These are phyloP conservation scores for Alternaria solani DNA, from an alignment of 2,329 filamentous ascomycete genomes.

Conservation along the genomic window DNA sequence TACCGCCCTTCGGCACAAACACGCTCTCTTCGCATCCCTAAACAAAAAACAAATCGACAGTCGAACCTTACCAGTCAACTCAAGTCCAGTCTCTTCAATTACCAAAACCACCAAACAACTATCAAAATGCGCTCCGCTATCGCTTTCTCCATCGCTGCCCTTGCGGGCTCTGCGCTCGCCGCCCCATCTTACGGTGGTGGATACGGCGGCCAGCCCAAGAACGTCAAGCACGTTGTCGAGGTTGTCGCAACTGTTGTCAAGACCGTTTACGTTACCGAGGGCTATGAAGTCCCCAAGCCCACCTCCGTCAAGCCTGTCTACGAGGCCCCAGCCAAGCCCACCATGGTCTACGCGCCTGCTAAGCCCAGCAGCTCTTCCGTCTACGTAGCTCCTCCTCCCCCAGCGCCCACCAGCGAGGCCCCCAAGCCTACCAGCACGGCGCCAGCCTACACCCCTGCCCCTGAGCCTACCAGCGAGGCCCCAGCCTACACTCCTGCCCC, in stretches of 20 bases:
- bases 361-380: constrained; percentile 3
- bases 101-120: constrained; percentile 17
- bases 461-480: not conserved
- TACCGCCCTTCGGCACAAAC: constrained; percentile 41
- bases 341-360: constrained; percentile 13
- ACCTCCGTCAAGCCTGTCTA: constrained; percentile 4
- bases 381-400: constrained; percentile 4
- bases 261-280: constrained; percentile 36
- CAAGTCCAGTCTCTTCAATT: constrained; percentile 17
- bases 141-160: constrained; percentile 37
- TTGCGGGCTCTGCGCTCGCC: constrained; percentile 42
- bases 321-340: constrained; percentile 6
- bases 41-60: constrained; percentile 21
- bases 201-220: constrained; percentile 24
- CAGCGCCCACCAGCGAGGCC: constrained; percentile 10
- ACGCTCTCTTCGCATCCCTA: constrained; percentile 30
- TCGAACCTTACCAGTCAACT: constrained; percentile 30
- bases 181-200: constrained; percentile 23
- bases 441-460: too few relatives aligned
- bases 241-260: constrained; percentile 41
- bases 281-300: constrained; percentile 15
- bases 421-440: not conserved
- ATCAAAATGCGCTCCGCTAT: constrained; percentile 42
- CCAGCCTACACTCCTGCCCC: constrained; percentile 1
- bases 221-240: constrained; percentile 31